These are phyloP conservation scores for Persicaria maculosa DNA, from an alignment of 148 eudicot genomes.

Conservation along the genomic window DNA sequence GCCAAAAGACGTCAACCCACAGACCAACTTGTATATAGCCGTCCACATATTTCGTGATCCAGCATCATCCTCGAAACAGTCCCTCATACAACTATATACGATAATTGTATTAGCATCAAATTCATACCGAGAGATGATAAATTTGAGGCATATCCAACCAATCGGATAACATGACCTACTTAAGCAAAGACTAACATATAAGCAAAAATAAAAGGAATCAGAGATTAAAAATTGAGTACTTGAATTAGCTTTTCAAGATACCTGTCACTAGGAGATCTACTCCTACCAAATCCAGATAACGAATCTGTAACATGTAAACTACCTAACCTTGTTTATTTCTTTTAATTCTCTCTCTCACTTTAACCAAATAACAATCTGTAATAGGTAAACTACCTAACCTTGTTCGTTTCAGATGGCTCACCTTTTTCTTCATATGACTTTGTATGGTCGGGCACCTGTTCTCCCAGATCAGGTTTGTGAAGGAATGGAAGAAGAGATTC, in stretches of 20 bases:
- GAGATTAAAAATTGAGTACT: no score
- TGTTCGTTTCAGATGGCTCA: not conserved
- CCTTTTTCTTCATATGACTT: not conserved
- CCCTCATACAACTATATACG: constrained; percentile 41
- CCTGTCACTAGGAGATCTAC: no score
- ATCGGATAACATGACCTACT: no score
- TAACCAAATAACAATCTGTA: no score
- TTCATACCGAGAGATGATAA: no score
- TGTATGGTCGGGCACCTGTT: not conserved
- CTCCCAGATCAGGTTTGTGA: not conserved
- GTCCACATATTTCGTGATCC: constrained; percentile 58
- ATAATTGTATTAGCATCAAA: constrained; percentile 22
- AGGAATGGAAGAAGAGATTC: not conserved
- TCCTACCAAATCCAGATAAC: no score
- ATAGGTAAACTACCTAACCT: not conserved
- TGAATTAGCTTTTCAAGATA: no score
- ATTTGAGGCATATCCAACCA: no score
- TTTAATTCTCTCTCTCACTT: not conserved
- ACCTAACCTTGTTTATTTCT: no score
- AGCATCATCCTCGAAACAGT: constrained; percentile 41
- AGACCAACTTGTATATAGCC: constrained; percentile 56
- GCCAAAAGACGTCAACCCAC: constrained; percentile 54
- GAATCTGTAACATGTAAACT: no score
- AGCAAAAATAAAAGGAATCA: no score
- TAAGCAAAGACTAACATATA: no score